Base-by-base conservation (phyloP, 805 yeast genomes). In the Metschnikowia proteae region DNA sequence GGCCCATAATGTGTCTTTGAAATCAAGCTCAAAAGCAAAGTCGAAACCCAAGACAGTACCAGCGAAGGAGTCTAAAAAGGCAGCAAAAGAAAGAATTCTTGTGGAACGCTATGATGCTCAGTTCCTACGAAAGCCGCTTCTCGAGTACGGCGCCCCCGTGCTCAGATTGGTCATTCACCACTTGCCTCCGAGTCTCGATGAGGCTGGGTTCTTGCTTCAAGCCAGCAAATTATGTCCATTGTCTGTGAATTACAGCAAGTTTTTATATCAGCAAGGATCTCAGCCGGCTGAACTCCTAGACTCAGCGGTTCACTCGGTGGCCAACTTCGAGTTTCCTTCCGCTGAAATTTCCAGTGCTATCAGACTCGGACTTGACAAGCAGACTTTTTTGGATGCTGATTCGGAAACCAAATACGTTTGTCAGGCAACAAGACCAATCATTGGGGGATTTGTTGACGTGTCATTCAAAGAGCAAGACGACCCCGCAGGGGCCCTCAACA, bases 371-470 rank as follows among this genome's bases (percentile, higher is more conserved):
- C 33, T 59, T 11, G 42, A 43, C 11, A 55, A 51, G 0, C 56
- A 66, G 32, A 57, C 62, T 32, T 67, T 63, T 63, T 46, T 43
- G 17, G 70, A 63, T 28, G 49, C 54, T 2, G 56, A 50, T 4
- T 58, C 66, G 2, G 58, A 56, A 5, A 68, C 64, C 36, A 51
- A 62, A 10, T 59, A 69, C 43, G 49, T 56, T 31, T 56, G 59
- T 43, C 44, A 33, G 13, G 43, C 46, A 3, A 9, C 47, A 25
- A 53, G 47, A 34, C 53, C 60, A 3, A 47, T 57, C 8, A 48
- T 50, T 22, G 60, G 60, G 2, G 49, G 42, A 25, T 38, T 57
- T 1, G 43, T 42, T 6, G 35, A 25, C 7, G 44, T 37, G 1
- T 76, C 44, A 39, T 6, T 46, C 41, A 37, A 35, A 35, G 27